Base-by-base conservation (phyloP, 345 rosid species). In the Salix arbutifolia region DNA sequence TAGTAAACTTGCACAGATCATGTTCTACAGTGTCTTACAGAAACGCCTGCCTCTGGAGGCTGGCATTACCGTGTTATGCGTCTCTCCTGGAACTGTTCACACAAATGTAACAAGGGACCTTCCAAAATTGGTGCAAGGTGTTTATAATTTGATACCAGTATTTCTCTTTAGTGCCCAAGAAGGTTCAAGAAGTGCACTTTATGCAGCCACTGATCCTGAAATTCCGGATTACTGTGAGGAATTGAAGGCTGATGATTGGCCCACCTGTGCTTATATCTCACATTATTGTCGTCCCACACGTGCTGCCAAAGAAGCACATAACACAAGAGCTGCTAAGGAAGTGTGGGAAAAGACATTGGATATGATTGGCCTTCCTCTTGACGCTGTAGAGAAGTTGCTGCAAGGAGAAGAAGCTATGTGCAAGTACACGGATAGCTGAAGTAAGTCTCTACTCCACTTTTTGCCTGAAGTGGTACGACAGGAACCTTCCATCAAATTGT, bases 291-390 rank as follows among this genome's bases (percentile, higher is more conserved):
- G 72, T 18, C 76, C 53, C 12, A 35, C 52, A 2, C 56, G 30
- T 25, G 53, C 81, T 26, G 53, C 72, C 11, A 26, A 21, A 35
- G 72, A 78, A 70, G 81, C 81, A 16, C 48, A 67, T 44, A 52
- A 78, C 38, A 14, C 56, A 10, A 5, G n/a, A 23, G 23, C 44
- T 21, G 56, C 76, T 11, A 19, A 28, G 17, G 4, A 33, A 52
- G 76, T 78, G 5, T 78, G 81, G 81, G 71, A 78, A 65, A 72
- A 67, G 28, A 72, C 81, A 53, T 30, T 78, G 76, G 77, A 72
- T 9, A 78, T 78, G 81, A 56, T 44, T 31, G 77, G 81, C 44
- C 81, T 78, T 56, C 48, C 73, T 58, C n/a, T 35, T 66, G 81
- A 78, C 28, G 62, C 37, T 21, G 61, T 73, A 69, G 77, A 78